These are phyloP conservation scores for Auricularia sp. DNA, from an alignment of 768 basidiomycete species.

Conservation along the genomic window DNA sequence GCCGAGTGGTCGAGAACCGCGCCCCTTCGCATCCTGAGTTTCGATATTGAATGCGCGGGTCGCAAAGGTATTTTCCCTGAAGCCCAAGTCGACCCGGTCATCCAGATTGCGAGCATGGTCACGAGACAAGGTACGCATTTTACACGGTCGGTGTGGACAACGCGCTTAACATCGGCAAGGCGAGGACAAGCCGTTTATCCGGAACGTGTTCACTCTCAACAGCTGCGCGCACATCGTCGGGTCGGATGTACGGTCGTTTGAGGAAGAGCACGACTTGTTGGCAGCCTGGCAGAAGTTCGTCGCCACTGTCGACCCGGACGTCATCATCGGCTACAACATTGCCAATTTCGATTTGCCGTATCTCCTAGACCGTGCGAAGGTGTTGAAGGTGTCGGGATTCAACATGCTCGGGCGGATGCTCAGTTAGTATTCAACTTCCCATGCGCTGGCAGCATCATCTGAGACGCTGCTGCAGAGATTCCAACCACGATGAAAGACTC, in stretches of 20 bases:
- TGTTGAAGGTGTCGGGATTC: slow-evolving; percentile 60
- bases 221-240: slow-evolving; percentile 93
- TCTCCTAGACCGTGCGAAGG: slow-evolving; percentile 82
- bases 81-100: slow-evolving; percentile 81
- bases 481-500: slow-evolving; percentile 81
- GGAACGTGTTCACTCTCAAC: slow-evolving; percentile 93
- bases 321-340: slow-evolving; percentile 95
- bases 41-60: slow-evolving; percentile 99
- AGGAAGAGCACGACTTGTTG: slow-evolving; percentile 66
- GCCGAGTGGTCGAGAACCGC: slow-evolving; percentile 88
- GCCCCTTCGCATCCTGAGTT: slow-evolving; percentile 87
- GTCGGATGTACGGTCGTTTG: slow-evolving; percentile 84
- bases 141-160: neutral
- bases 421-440: slow-evolving; percentile 12
- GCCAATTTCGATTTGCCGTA: slow-evolving; percentile 94
- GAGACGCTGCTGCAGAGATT: slow-evolving; percentile 35
- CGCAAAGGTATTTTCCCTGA: slow-evolving; percentile 97
- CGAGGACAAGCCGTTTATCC: slow-evolving; percentile 85
- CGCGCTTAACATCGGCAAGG: slow-evolving; percentile 35
- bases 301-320: slow-evolving; percentile 83
- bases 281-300: slow-evolving; percentile 85
- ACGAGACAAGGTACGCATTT: slow-evolving; percentile 75
- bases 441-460: neutral
- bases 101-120: slow-evolving; percentile 99
- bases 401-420: slow-evolving; percentile 74